These are phyloP conservation scores for Plantago ovata DNA, from an alignment of 257 asterid species.

Conservation along the genomic window DNA sequence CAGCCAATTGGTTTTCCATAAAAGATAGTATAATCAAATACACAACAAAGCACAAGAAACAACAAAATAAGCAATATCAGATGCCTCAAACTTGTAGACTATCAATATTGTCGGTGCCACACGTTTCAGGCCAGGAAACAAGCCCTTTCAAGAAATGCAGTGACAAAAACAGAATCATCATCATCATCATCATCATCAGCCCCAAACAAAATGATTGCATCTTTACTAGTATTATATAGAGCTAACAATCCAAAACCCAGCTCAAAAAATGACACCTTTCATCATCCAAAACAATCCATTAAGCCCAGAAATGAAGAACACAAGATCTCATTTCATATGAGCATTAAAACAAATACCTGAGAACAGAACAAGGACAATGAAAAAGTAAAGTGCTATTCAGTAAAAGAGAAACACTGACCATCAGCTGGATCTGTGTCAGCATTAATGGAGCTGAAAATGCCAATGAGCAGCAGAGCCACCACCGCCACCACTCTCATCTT, in stretches of 20 bases:
- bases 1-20: too few species aligned
- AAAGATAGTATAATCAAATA: too few species aligned
- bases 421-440: slow-evolving; percentile 69
- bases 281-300: not conserved
- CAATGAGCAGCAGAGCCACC: slow-evolving; percentile 39
- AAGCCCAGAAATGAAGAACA: not conserved
- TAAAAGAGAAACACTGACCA: slow-evolving; percentile 32
- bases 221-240: not conserved
- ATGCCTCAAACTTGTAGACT: too few species aligned
- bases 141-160: not conserved
- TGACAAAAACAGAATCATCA: not conserved
- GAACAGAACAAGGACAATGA: not conserved
- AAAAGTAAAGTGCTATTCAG: slow-evolving; percentile 3
- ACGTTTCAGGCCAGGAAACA: not conserved
- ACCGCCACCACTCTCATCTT: slow-evolving; percentile 36
- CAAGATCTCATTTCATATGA: slow-evolving; percentile 22
- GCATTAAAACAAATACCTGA: slow-evolving; percentile 20
- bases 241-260: slow-evolving; percentile 13
- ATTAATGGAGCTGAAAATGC: slow-evolving; percentile 39
- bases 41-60: too few species aligned
- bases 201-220: slow-evolving; percentile 13
- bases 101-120: too few species aligned
- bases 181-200: slow-evolving; percentile 7
- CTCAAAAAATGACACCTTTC: not conserved
- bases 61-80: too few species aligned